Conservation (phyloP, 805 yeast species). For the Komagataella kurtzmanii region DNA sequence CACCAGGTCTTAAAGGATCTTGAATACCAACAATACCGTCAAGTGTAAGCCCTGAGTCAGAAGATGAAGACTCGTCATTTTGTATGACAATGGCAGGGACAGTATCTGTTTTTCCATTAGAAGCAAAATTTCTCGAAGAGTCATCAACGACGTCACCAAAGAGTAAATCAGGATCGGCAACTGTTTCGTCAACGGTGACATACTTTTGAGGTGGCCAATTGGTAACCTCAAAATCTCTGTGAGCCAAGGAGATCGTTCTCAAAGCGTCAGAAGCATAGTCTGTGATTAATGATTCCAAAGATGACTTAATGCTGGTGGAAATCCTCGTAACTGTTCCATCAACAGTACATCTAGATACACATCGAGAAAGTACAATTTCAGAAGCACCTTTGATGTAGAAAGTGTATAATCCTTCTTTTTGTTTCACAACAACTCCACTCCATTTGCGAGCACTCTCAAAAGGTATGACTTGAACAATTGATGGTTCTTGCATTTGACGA, state of each 20-base stretch:
- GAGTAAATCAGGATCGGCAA: slow-evolving; percentile 28
- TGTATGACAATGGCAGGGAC: slow-evolving; percentile 16
- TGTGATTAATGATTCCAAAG: slow-evolving; percentile 16
- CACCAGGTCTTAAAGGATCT: slow-evolving; percentile 89
- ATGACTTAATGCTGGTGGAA: slow-evolving; percentile 18
- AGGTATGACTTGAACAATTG: slow-evolving; percentile 63
- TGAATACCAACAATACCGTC: slow-evolving; percentile 84
- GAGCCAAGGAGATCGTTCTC: slow-evolving; percentile 83
- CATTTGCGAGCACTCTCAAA: slow-evolving; percentile 90
- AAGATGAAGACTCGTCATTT: slow-evolving; percentile 7
- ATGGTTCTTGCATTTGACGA: slow-evolving; percentile 22
- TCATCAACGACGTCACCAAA: slow-evolving; percentile 20
- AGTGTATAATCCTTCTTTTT: slow-evolving; percentile 34
- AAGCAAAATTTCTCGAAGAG: slow-evolving; percentile 8
- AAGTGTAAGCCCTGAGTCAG: slow-evolving; percentile 28
- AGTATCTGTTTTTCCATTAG: background rate
- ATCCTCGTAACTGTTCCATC: slow-evolving; percentile 16
- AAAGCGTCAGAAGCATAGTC: slow-evolving; percentile 66
- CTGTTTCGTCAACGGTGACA: slow-evolving; percentile 11
- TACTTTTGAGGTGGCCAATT: slow-evolving; percentile 60
- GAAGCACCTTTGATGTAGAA: slow-evolving; percentile 88
- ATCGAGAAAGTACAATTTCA: slow-evolving; percentile 60
- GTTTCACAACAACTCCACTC: slow-evolving; percentile 64
- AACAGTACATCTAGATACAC: slow-evolving; percentile 26
- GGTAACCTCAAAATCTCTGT: slow-evolving; percentile 41